Conservation (phyloP, 306 rosid genomes). For the Castanea mollissima region DNA sequence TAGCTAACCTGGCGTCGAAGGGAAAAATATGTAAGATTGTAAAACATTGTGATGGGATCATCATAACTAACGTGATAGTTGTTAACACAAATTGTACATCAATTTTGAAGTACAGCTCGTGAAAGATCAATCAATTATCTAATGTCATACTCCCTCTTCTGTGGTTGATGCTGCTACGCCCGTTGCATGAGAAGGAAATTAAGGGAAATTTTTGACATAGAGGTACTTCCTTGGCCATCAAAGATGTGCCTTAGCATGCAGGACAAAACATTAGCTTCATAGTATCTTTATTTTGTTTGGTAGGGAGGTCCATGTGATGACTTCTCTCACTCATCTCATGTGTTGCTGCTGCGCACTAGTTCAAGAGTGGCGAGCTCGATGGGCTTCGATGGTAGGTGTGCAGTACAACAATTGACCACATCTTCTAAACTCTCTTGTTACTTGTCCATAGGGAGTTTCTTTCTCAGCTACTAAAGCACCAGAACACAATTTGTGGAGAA, state of each 20-base stretch:
- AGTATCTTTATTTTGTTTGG: background rate
- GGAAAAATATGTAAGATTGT: slow-evolving; percentile 29
- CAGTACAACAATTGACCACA: background rate
- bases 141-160: slow-evolving; percentile 21
- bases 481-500: no score
- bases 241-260: background rate
- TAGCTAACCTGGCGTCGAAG: slow-evolving; percentile 18
- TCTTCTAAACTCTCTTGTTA: background rate
- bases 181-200: slow-evolving; percentile 34
- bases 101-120: slow-evolving; percentile 28
- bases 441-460: no score
- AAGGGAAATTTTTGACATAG: slow-evolving; percentile 25
- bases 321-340: slow-evolving; percentile 29
- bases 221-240: slow-evolving; percentile 12
- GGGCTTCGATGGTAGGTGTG: slow-evolving; percentile 29
- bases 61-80: background rate
- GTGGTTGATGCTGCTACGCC: slow-evolving; percentile 40
- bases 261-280: background rate
- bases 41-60: background rate
- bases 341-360: slow-evolving; percentile 46
- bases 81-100: background rate
- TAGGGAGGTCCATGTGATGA: slow-evolving; percentile 39
- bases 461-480: no score
- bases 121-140: slow-evolving; percentile 22
- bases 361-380: slow-evolving; percentile 39